Conservation (phyloP, 2,329 filamentous ascomycete species). For the Nigrospora sphaerica region DNA sequence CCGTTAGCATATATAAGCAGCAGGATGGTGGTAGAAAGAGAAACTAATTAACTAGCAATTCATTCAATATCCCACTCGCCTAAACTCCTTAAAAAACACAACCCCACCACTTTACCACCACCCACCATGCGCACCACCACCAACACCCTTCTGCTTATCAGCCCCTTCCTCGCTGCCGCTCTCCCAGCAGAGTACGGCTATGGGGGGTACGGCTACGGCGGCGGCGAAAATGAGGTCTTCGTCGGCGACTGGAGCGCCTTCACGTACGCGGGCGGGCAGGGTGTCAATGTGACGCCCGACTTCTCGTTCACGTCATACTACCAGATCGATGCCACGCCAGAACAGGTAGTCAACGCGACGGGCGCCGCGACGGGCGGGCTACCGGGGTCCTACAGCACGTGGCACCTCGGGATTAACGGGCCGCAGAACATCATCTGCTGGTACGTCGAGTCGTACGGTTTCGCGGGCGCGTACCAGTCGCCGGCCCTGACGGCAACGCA, state of each 20-base stretch:
- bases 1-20: too few species aligned
- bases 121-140: too few species aligned
- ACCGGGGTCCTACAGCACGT: neutral
- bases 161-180: too few species aligned
- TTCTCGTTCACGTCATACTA: conserved; percentile 35
- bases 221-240: neutral
- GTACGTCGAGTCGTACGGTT: conserved; percentile 13
- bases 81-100: too few species aligned
- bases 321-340: conserved; percentile 34
- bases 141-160: too few species aligned
- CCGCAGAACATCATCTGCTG: conserved; percentile 20
- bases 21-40: too few species aligned
- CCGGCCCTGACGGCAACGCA: conserved; percentile 40
- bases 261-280: neutral
- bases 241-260: neutral
- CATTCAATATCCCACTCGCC: too few species aligned
- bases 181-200: too few species aligned
- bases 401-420: conserved; percentile 32
- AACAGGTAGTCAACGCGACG: conserved; percentile 36
- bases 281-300: neutral
- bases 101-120: too few species aligned
- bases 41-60: too few species aligned
- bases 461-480: conserved; percentile 36
- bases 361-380: conserved; percentile 3
- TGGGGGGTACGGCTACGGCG: too few species aligned